phyloP scores from a whole-genome alignment of 257 asterid genomes.

The Sherardia arvensis region DNA sequence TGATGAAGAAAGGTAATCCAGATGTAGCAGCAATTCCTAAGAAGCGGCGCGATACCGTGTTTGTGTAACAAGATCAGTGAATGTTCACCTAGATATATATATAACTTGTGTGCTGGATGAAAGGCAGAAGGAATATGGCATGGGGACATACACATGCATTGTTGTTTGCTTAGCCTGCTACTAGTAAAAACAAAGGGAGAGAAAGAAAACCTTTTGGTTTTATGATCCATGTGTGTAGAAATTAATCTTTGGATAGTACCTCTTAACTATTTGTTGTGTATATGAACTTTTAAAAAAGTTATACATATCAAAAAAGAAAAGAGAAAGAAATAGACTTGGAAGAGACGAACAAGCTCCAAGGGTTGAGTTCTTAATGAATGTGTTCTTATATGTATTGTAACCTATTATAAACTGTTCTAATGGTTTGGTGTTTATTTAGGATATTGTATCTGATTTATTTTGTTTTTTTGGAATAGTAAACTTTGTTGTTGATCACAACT shows the following conservation, averaged over 20 bases:
- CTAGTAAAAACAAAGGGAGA: neutral
- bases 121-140: neutral
- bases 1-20: slow-evolving; percentile 85
- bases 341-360: neutral
- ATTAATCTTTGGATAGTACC: neutral
- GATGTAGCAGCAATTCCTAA: slow-evolving; percentile 53
- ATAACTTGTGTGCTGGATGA: neutral
- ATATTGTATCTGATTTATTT: neutral
- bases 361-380: neutral
- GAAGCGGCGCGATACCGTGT: slow-evolving; percentile 49
- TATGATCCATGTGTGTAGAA: slow-evolving; percentile 3
- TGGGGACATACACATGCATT: neutral
- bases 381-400: neutral
- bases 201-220: neutral
- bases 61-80: slow-evolving; percentile 16
- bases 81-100: neutral
- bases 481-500: neutral
- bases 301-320: neutral
- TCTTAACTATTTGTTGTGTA: neutral
- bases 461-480: neutral
- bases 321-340: neutral
- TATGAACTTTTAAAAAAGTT: neutral
- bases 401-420: neutral
- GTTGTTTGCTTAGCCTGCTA: neutral
- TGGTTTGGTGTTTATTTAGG: neutral